These are phyloP conservation scores for Penicillium canariense DNA, from an alignment of 495 filamentous ascomycete genomes.

Conservation along the genomic window DNA sequence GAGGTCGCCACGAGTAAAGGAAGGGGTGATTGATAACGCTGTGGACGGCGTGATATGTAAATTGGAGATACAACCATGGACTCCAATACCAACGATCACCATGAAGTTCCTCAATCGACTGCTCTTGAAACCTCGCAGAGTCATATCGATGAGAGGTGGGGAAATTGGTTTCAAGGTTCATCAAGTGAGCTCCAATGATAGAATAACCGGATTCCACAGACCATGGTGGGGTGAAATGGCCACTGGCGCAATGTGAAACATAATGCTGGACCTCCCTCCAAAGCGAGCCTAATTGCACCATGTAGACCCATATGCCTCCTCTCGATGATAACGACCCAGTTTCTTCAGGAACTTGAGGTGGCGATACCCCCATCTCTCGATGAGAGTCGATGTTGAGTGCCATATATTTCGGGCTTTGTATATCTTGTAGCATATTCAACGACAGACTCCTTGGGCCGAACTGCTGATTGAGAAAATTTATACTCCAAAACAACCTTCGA, in stretches of 20 bases:
- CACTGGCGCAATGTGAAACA: conserved; percentile 37
- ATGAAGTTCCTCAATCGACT: conserved; percentile 33
- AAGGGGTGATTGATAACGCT: conserved; percentile 46
- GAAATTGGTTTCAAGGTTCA: conserved; percentile 42
- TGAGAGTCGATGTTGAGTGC: conserved; percentile 14
- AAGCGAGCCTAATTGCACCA: conserved; percentile 37
- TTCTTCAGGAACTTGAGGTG: conserved; percentile 29
- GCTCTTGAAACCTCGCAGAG: conserved; percentile 40
- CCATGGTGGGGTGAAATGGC: conserved; percentile 41
- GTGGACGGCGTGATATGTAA: conserved; percentile 43
- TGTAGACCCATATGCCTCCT: conserved; percentile 40
- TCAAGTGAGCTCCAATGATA: conserved; percentile 40
- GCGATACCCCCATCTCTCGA: conserved; percentile 14
- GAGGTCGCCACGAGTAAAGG: conserved; percentile 44
- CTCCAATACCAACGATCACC: conserved; percentile 41
- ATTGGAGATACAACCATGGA: conserved; percentile 44
- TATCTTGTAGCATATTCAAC: conserved; percentile 32
- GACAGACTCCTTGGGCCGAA: conserved; percentile 38
- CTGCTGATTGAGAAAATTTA: conserved; percentile 41
- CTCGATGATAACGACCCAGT: conserved; percentile 28
- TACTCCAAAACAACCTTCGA: conserved; percentile 42
- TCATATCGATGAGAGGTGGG: conserved; percentile 42
- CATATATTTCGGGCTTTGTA: conserved; percentile 27
- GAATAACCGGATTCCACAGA: conserved; percentile 41
- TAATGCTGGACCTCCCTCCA: conserved; percentile 43